Conservation (phyloP, 208 protist genomes). For the Leptomonas pyrrhocoris region DNA sequence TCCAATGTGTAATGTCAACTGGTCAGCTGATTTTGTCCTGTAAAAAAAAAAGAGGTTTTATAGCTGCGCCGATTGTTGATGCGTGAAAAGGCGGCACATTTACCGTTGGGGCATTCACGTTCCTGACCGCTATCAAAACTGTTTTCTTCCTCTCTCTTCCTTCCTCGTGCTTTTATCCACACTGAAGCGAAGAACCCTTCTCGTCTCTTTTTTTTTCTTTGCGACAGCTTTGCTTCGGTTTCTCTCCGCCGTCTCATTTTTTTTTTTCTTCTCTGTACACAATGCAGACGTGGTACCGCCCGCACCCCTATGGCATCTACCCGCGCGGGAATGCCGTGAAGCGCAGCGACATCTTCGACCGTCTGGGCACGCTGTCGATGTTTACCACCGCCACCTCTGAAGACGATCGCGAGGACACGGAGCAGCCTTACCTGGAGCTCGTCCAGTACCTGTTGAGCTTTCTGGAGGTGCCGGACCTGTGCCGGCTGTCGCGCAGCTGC, state of each 20-base stretch:
- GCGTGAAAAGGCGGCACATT: no score
- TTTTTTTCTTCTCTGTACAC: conserved; percentile 1
- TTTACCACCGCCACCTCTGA: conserved; percentile 52
- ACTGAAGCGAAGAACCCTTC: not conserved
- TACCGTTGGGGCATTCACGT: no score
- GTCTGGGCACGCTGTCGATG: conserved; percentile 73
- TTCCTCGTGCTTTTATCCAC: no score
- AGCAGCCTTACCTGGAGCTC: conserved; percentile 76
- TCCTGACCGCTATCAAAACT: no score
- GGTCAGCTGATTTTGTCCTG: no score
- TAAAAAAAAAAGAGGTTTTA: no score
- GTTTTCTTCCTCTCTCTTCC: no score
- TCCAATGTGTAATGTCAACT: no score
- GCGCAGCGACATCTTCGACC: conserved; percentile 45
- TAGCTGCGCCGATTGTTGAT: no score
- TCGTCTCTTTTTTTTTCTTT: not conserved
- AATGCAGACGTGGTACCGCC: conserved; percentile 79
- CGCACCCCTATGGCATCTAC: conserved; percentile 82
- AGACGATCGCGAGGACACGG: conserved; percentile 57
- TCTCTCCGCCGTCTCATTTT: conserved; percentile 15
- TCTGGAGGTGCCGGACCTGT: conserved; percentile 61
- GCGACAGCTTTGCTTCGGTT: not conserved
- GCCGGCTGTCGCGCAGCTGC: conserved; percentile 70
- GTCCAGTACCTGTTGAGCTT: conserved; percentile 74
- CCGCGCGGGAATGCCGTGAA: conserved; percentile 73